Conservation (phyloP, 164 flowering plant genomes). For the Umbellularia californica region DNA sequence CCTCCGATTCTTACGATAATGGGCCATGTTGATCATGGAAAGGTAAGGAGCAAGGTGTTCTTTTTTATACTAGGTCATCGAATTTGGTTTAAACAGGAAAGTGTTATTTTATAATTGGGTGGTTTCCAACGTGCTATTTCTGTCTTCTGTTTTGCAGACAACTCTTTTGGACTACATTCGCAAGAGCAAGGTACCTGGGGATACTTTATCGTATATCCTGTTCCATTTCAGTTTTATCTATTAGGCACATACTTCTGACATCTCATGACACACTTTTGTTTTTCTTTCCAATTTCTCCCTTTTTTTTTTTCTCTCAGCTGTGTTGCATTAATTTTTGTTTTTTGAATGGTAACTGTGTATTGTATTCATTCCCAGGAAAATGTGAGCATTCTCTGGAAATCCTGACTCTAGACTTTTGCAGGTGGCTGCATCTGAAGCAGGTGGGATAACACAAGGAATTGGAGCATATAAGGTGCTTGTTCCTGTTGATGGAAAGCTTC, state of each 20-base stretch:
- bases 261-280: background rate
- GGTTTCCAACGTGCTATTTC: constrained; percentile 19
- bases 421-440: constrained; percentile 97
- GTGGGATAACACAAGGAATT: constrained; percentile 98
- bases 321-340: background rate
- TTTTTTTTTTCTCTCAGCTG: background rate
- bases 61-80: background rate
- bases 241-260: background rate
- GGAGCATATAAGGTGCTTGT: constrained; percentile 89
- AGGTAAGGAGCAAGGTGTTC: constrained; percentile 36
- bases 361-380: background rate
- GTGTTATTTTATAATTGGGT: background rate
- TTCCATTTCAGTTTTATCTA: background rate
- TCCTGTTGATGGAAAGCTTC: constrained; percentile 72
- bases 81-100: background rate
- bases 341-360: background rate
- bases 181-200: constrained; percentile 72
- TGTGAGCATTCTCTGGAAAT: background rate
- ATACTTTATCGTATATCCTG: constrained; percentile 5
- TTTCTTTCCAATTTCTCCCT: background rate
- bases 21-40: constrained; percentile 99
- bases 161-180: constrained; percentile 90
- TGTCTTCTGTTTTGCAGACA: constrained; percentile 54
- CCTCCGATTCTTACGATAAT: constrained; percentile 95
- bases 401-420: constrained; percentile 26